These are phyloP conservation scores for Alternaria rosae DNA, from an alignment of 2,329 filamentous ascomycete species.

Conservation along the genomic window DNA sequence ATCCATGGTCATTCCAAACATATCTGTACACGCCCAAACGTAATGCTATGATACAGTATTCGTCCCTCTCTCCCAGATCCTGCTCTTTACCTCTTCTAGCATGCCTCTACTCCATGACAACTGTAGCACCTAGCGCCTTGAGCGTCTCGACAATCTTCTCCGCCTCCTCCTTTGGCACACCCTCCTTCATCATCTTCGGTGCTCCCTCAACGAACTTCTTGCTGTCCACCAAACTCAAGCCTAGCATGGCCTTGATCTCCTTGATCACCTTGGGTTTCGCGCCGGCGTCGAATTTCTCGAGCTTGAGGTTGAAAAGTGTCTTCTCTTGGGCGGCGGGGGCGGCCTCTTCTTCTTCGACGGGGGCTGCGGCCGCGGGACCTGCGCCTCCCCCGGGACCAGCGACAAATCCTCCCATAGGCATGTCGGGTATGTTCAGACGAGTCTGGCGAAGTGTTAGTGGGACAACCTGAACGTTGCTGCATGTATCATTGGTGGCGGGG, in stretches of 20 bases:
- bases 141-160: slow-evolving; percentile 97
- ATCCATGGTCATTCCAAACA: slow-evolving; percentile 42
- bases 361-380: slow-evolving; percentile 68
- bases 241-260: slow-evolving; percentile 96
- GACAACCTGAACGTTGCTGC: background rate
- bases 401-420: slow-evolving; percentile 91
- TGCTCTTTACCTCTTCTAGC: background rate
- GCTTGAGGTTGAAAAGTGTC: slow-evolving; percentile 96
- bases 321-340: slow-evolving; percentile 89
- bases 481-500: background rate
- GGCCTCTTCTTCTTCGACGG: slow-evolving; percentile 81
- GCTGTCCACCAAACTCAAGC: slow-evolving; percentile 94
- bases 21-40: slow-evolving; percentile 50
- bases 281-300: slow-evolving; percentile 84
- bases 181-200: slow-evolving; percentile 99
- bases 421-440: slow-evolving; percentile 95
- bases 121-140: slow-evolving; percentile 91
- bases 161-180: slow-evolving; percentile 96
- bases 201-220: slow-evolving; percentile 99
- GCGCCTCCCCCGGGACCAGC: slow-evolving; percentile 62
- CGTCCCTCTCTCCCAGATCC: slow-evolving; percentile 8
- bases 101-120: slow-evolving; percentile 80
- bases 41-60: slow-evolving; percentile 46
- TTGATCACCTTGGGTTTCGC: slow-evolving; percentile 99
- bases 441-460: slow-evolving; percentile 62